phyloP scores from a whole-genome alignment of 2,329 filamentous ascomycete genomes.

The Parafenestella ontariensis region DNA sequence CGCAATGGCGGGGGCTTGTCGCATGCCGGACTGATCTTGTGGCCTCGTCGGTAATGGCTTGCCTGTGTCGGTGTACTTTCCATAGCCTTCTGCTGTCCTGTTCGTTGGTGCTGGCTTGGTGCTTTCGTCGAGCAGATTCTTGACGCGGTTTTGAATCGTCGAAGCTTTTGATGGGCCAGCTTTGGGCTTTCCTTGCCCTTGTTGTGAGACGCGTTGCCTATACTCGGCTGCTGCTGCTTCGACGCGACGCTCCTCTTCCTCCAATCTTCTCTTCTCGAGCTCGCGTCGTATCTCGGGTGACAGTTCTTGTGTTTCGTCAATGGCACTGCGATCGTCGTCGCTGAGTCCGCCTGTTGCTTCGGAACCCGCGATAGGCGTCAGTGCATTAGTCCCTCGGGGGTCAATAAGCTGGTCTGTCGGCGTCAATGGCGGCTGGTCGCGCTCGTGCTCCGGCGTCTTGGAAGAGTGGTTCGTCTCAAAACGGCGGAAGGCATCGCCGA shows the following conservation, averaged over 20 bases:
- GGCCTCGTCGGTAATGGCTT: slow-evolving; percentile 42
- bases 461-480: slow-evolving; percentile 71
- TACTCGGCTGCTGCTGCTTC: slow-evolving; percentile 90
- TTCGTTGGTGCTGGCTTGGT: slow-evolving; percentile 59
- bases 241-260: slow-evolving; percentile 88
- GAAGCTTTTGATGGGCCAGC: slow-evolving; percentile 67
- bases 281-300: slow-evolving; percentile 90
- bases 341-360: slow-evolving; percentile 73
- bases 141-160: slow-evolving; percentile 92
- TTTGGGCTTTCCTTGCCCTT: slow-evolving; percentile 57
- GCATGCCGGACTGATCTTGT: slow-evolving; percentile 31
- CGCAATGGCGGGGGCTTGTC: slow-evolving; percentile 34
- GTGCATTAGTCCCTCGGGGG: slow-evolving; percentile 22
- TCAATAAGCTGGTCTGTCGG: slow-evolving; percentile 34
- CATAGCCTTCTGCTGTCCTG: slow-evolving; percentile 87
- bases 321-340: slow-evolving; percentile 70
- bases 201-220: slow-evolving; percentile 72
- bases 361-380: slow-evolving; percentile 76
- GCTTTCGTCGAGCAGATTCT: slow-evolving; percentile 82
- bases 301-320: slow-evolving; percentile 73
- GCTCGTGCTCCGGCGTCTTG: slow-evolving; percentile 35
- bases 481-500: slow-evolving; percentile 90
- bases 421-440: slow-evolving; percentile 34
- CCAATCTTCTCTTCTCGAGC: slow-evolving; percentile 79
- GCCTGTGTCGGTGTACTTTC: slow-evolving; percentile 72